Evolutionary conservation across 768 basidiomycete species (phyloP).

Genomic region (Tulasnella sp.): DNA sequence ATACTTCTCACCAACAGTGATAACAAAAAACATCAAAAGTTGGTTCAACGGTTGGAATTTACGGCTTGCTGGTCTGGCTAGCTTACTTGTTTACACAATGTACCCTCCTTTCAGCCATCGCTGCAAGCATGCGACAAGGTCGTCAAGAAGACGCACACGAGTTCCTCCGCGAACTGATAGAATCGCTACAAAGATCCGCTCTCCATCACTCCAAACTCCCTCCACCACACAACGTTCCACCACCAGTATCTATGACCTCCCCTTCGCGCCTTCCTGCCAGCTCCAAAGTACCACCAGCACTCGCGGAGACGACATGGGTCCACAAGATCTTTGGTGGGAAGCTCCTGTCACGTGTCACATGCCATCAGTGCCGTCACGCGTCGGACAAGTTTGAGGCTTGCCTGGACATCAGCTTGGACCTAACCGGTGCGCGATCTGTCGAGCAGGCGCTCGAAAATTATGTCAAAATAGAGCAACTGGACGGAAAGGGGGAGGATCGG

Average conservation of each 20-base stretch:
- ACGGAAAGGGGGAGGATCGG: constrained; percentile 65
- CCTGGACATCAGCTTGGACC: constrained; percentile 87
- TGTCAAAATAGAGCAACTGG: constrained; percentile 67
- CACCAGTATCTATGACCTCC: no score
- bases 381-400: constrained; percentile 96
- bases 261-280: constrained; percentile 27
- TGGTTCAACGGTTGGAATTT: neutral
- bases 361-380: constrained; percentile 66
- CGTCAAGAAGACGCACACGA: constrained; percentile 97
- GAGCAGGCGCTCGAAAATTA: constrained; percentile 71
- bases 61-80: neutral
- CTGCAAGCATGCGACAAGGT: constrained; percentile 82
- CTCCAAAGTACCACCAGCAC: constrained; percentile 48
- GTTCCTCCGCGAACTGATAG: constrained; percentile 88
- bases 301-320: constrained; percentile 85
- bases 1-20: constrained; percentile 47
- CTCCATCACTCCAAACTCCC: constrained; percentile 50
- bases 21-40: constrained; percentile 42
- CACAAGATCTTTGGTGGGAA: constrained; percentile 89
- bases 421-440: constrained; percentile 49
- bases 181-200: constrained; percentile 79
- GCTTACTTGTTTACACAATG: neutral
- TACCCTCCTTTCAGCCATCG: constrained; percentile 49
- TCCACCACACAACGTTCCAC: no score
- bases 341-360: constrained; percentile 82